These are phyloP conservation scores for Scedosporium aurantiacum DNA, from an alignment of 2,329 filamentous ascomycete genomes.

Conservation along the genomic window DNA sequence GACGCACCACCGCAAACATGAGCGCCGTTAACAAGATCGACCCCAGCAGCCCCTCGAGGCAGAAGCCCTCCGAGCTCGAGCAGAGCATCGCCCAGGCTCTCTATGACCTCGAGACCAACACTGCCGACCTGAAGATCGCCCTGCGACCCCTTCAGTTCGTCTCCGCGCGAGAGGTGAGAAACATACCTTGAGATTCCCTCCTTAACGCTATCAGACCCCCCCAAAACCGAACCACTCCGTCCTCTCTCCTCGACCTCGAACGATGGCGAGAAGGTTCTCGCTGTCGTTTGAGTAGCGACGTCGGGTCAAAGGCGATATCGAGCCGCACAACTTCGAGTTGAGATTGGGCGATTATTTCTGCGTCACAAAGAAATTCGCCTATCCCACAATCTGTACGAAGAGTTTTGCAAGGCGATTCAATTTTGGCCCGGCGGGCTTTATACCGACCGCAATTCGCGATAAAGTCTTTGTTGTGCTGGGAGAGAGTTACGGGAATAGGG, in stretches of 20 bases:
- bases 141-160: slow-evolving; percentile 98
- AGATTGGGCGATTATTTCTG: not conserved
- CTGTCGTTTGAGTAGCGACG: not conserved
- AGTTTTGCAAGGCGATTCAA: not conserved
- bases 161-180: slow-evolving; percentile 97
- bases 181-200: not conserved
- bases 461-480: not conserved
- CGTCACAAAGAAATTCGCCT: not conserved
- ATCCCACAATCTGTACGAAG: not conserved
- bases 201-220: not conserved
- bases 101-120: slow-evolving; percentile 98
- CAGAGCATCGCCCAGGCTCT: slow-evolving; percentile 92
- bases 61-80: slow-evolving; percentile 96
- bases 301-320: not conserved
- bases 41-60: slow-evolving; percentile 88
- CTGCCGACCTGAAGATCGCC: slow-evolving; percentile 89
- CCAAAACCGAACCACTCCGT: not conserved
- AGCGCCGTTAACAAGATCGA: slow-evolving; percentile 94
- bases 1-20: slow-evolving; percentile 41
- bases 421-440: slow-evolving; percentile 2
- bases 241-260: slow-evolving; percentile 1
- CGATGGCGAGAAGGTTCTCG: not conserved
- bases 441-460: not conserved
- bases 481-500: slow-evolving; percentile 45
- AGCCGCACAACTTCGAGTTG: not conserved